These are phyloP conservation scores for Penicillium fimorum DNA, from an alignment of 495 filamentous ascomycete species.

Conservation along the genomic window DNA sequence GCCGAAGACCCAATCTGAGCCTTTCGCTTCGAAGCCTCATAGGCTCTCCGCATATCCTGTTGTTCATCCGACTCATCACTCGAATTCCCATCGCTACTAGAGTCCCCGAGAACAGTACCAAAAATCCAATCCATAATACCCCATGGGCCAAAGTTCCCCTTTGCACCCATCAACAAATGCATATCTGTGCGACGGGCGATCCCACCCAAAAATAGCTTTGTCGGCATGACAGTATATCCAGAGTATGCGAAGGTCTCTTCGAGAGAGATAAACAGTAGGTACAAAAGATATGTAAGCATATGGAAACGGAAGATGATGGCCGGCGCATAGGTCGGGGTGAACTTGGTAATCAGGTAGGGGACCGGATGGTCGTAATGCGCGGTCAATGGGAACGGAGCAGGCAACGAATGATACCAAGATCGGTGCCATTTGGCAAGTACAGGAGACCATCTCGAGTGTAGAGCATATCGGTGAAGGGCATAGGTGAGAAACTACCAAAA, in stretches of 20 bases:
- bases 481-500: constrained; percentile 55
- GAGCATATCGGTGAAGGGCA: constrained; percentile 65
- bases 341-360: constrained; percentile 65
- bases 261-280: constrained; percentile 63
- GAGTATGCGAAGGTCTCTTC: constrained; percentile 77
- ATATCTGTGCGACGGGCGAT: constrained; percentile 67
- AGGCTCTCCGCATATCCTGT: constrained; percentile 14
- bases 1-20: neutral
- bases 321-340: constrained; percentile 73
- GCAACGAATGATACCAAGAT: constrained; percentile 62
- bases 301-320: constrained; percentile 66
- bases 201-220: constrained; percentile 67
- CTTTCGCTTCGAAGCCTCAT: constrained; percentile 22
- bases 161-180: constrained; percentile 59
- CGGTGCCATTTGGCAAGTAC: constrained; percentile 51
- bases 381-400: constrained; percentile 62
- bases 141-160: constrained; percentile 76
- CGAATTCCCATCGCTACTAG: constrained; percentile 45
- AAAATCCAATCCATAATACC: constrained; percentile 74
- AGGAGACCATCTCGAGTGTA: constrained; percentile 52
- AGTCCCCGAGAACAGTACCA: constrained; percentile 61
- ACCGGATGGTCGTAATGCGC: constrained; percentile 80
- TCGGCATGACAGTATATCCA: constrained; percentile 74
- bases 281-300: constrained; percentile 74
- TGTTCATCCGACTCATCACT: constrained; percentile 23